Evolutionary conservation across 2,329 filamentous ascomycete genomes (phyloP), one percentile per base, ranked within the genome.

Genomic region (Beauveria medogensis): DNA sequence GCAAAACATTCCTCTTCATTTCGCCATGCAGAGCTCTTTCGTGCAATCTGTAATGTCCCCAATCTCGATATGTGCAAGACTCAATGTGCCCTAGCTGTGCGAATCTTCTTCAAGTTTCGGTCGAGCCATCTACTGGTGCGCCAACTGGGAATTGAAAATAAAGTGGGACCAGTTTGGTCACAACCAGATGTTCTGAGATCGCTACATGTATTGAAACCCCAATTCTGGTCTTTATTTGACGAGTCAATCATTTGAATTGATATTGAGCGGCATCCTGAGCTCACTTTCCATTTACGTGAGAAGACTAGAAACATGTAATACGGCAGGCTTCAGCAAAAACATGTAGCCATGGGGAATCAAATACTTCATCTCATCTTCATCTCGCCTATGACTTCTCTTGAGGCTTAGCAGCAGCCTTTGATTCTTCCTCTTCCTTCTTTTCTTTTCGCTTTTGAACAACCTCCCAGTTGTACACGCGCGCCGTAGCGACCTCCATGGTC

Each of bases 391-490:
- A 65, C 64, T 74, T 71, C 55, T 72, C 71, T 37, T 71, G 70
- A 40, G 74, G 75, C 64, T 77, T 76, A 50, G 69, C 70, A 53
- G 52, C 56, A 74, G 74, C 62, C 74, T 71, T 54, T 73, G 70
- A 48, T 71, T 72, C 62, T 75, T 74, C 56, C 78, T 85, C 64
- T 85, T 88, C 86, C 3, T 77, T 80, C 74, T 92, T 94, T 63
- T 96, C 92, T 79, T 96, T 97, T 67, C 94, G 82, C 76, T 95
- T 91, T 79, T 96, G 90, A 48, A 93, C 91, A 5, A 99, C 92
- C 70, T 99, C 94, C 93, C 94, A 97, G 75, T 99, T 99, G 76
- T 99, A 97, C n/a, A 99, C 92, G 65, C 94, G 83, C 24, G 94
- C 94, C 46, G 93, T 92, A 4, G 94, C 94, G 40, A 99, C 94